These are phyloP conservation scores for Agaricus subrufescens DNA, from an alignment of 768 basidiomycete genomes.

Conservation along the genomic window DNA sequence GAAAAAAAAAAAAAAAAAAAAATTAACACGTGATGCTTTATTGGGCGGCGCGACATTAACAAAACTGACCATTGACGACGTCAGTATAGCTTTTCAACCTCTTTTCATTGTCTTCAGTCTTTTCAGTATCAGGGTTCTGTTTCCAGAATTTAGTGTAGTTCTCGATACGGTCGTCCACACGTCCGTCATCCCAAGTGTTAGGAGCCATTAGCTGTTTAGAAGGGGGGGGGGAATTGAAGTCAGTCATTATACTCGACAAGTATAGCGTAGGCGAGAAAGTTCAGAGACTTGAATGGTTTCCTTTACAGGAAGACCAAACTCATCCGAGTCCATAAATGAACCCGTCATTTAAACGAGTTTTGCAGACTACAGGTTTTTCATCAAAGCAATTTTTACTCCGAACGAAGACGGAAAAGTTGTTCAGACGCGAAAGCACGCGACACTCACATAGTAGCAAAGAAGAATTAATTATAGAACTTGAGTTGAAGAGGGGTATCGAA, in stretches of 20 bases:
- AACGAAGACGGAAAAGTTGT: not conserved
- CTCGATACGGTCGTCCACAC: constrained; percentile 63
- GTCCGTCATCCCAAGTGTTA: constrained; percentile 41
- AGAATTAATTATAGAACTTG: constrained; percentile 3
- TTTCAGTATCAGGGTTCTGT: constrained; percentile 71
- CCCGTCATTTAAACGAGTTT: constrained; percentile 19
- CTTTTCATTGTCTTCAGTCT: constrained; percentile 57
- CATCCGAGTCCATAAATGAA: constrained; percentile 18
- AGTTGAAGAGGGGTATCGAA: constrained; percentile 1
- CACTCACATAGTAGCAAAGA: not conserved
- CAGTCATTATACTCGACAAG: not conserved
- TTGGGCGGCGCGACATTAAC: not conserved
- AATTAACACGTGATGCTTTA: not conserved
- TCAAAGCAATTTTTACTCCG: constrained; percentile 13
- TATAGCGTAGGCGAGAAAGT: not conserved
- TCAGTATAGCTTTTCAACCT: constrained; percentile 83
- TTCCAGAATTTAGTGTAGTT: constrained; percentile 94
- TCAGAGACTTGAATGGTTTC: constrained; percentile 41
- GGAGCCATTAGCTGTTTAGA: constrained; percentile 12
- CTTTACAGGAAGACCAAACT: constrained; percentile 22
- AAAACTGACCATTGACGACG: constrained; percentile 79
- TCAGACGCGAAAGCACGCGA: not conserved
- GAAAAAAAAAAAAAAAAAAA: not conserved
- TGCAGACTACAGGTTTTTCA: constrained; percentile 22
- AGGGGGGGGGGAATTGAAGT: not conserved